Conservation (phyloP, 352 stramenopile genomes). For the Halophytophthora polymorphica region DNA sequence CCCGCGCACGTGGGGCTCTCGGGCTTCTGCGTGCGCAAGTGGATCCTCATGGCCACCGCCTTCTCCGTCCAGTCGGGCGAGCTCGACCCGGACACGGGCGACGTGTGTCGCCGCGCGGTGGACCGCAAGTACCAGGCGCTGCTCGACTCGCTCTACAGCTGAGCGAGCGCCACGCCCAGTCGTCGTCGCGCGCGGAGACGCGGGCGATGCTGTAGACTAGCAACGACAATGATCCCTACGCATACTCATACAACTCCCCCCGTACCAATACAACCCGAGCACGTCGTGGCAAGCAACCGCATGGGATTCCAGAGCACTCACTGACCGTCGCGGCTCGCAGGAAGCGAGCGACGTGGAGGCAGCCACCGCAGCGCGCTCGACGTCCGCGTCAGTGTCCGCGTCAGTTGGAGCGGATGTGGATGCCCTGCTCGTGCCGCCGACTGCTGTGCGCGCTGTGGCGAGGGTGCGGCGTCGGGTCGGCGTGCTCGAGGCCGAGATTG, state of each 20-base stretch:
- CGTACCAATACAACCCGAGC: not conserved
- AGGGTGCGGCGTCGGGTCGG: constrained; percentile 40
- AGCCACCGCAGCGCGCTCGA: too few relatives aligned
- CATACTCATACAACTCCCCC: too few relatives aligned
- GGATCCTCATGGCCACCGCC: constrained; percentile 70
- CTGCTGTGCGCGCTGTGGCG: constrained; percentile 21
- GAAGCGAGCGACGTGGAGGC: too few relatives aligned
- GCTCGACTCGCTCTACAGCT: constrained; percentile 74
- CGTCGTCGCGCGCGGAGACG: too few relatives aligned
- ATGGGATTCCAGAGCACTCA: not conserved
- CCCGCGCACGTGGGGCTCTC: constrained; percentile 46
- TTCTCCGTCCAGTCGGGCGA: constrained; percentile 70
- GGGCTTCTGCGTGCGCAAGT: constrained; percentile 67
- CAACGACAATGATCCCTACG: too few relatives aligned
- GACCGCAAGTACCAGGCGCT: constrained; percentile 73
- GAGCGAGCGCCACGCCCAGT: constrained; percentile 10
- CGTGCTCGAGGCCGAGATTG: constrained; percentile 71
- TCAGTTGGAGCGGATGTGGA: constrained; percentile 79
- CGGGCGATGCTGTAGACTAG: too few relatives aligned
- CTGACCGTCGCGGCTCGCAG: too few relatives aligned
- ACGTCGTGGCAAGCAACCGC: not conserved
- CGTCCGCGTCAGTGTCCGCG: too few relatives aligned
- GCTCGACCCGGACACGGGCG: constrained; percentile 60
- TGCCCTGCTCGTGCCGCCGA: constrained; percentile 77
- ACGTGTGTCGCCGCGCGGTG: constrained; percentile 57